Evolutionary conservation across 345 rosid species (phyloP), one percentile per base, ranked within the genome.

Genomic region (thale cress (Arabidopsis thaliana)): DNA sequence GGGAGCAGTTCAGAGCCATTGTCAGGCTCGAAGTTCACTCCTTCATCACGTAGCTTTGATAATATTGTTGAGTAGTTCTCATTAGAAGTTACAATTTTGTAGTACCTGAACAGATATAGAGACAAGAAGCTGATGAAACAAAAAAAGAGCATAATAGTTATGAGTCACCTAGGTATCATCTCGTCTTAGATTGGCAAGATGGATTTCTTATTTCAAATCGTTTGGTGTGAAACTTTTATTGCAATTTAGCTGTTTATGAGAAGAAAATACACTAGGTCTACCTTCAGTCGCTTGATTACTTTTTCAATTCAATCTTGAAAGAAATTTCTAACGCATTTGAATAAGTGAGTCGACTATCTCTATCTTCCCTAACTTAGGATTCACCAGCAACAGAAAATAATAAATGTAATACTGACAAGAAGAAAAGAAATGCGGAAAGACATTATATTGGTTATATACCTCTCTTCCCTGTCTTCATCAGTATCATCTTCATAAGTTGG

Each of bases 1-100:
- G 97, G 97, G 72, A 94, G 84, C 34, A 94, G 82, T 83, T 94
- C 97, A 14, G 97, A 94, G 80, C 97, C 98, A 72, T 86, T 91
- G 77, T 91, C 98, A 53, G 92, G 86, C 84, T 91, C 95, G 46
- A 88, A 91, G 63, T 72, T 76, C 69, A 94, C 84, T 83, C 93
- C 93, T 82, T 83, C 95, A 60, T 90, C 91, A 3, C 82, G 84
- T 69, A 91, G 85, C 82, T 86, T 91, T 72, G 93, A 81, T 36
- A 87, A 67, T 70, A 90, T 78, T 20, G 82, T 67, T 3, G 85
- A 40, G 83, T 94, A 94, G 83, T 86, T 84, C 76, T 94, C 97
- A 2, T 85, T 53, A 30, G 94, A 77, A 72, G 95, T 85, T 69
- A 91, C 87, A 77, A 94, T 78, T 81, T 94, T 94, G 73, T 87